A percentile compares a stretch with the other conserved stretches of the same genome.
Evolutionary conservation across 1,284 basidiomycete species (phyloP).

Genomic region (Ceratobasidium sp.): DNA sequence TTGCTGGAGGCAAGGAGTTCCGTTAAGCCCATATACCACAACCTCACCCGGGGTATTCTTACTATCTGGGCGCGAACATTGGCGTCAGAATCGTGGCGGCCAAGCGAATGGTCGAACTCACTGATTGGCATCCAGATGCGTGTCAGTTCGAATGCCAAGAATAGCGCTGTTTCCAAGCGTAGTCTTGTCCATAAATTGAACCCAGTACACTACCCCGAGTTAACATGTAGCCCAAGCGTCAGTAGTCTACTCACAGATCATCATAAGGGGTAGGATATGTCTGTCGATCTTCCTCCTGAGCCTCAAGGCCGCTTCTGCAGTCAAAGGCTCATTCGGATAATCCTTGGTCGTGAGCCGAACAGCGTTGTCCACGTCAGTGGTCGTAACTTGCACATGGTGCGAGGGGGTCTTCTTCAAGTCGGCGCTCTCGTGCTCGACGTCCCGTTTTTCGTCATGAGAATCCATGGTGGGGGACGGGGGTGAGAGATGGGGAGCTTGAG

Average conservation of each 20-base stretch:
- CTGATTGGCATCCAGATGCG: slow-evolving; percentile 51
- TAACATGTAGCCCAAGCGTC: neutral
- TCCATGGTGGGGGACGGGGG: slow-evolving; percentile 4
- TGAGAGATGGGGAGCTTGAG: slow-evolving; percentile 17
- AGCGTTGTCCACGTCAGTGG: slow-evolving; percentile 38
- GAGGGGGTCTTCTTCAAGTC: slow-evolving; percentile 41
- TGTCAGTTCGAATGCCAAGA: slow-evolving; percentile 52
- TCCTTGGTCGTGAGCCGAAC: slow-evolving; percentile 16
- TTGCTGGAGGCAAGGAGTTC: slow-evolving; percentile 45
- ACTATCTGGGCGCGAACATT: slow-evolving; percentile 28
- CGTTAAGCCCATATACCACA: neutral
- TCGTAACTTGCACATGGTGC: slow-evolving; percentile 37
- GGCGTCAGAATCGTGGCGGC: neutral
- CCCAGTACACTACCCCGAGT: slow-evolving; percentile 45
- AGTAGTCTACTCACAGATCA: slow-evolving; percentile 49
- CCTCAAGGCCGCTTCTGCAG: slow-evolving; percentile 48
- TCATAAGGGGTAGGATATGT: slow-evolving; percentile 51
- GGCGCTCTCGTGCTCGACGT: slow-evolving; percentile 38
- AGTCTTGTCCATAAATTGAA: slow-evolving; percentile 53
- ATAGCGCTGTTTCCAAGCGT: slow-evolving; percentile 48
- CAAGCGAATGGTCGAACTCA: slow-evolving; percentile 26
- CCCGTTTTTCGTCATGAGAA: slow-evolving; percentile 39
- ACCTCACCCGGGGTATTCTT: neutral
- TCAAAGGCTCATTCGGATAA: slow-evolving; percentile 31
- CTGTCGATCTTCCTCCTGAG: slow-evolving; percentile 52